Base-by-base conservation (phyloP, 1,139 yeast species). In the Kurtzmaniella natalensis region DNA sequence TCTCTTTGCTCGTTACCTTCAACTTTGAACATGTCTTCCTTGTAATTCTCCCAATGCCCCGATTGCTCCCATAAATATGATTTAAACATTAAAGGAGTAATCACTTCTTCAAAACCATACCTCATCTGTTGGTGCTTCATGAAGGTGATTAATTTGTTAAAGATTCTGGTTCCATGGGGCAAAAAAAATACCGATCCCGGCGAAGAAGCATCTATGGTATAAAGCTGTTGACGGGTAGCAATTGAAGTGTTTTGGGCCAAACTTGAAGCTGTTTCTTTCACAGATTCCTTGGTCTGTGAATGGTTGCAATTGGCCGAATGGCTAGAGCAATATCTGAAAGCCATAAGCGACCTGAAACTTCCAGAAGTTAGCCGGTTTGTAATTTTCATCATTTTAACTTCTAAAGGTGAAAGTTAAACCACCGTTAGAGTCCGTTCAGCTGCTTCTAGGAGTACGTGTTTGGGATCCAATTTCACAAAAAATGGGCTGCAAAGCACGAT, bases 21-120 rank as follows among this genome's bases (percentile, higher is more conserved):
- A 1, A 88, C 95, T 48, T 76, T 72, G 53, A 89, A 92, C 98
- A 92, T 92, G 57, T 92, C 96, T 28, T 86, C 94, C 47, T 85
- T 77, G 55, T 92, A 92, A 55, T 92, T 92, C 17, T 81, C 86
- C 96, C 96, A 92, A 59, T 92, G 99, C 1, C 98, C 98, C 7
- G 95, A 85, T 30, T 74, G 77, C 55, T 88, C 84, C 96, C 96
- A 92, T 18, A 92, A 64, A 36, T 81, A 74, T 40, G 81, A 81
- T 50, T 85, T 86, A 61, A 82, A 94, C 24, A 92, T 85, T 49
- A 92, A 70, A 2, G 98, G 99, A 0, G 97, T 87, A 25, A 92
- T 78, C 9, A 92, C 97, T 56, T 92, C 98, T 41, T 85, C 81
- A 51, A 87, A 94, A 0, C 95, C 96, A 46, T 83, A 85, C 44